phyloP scores from a whole-genome alignment of 106 monocot species.

The Dendrobium nobile region DNA sequence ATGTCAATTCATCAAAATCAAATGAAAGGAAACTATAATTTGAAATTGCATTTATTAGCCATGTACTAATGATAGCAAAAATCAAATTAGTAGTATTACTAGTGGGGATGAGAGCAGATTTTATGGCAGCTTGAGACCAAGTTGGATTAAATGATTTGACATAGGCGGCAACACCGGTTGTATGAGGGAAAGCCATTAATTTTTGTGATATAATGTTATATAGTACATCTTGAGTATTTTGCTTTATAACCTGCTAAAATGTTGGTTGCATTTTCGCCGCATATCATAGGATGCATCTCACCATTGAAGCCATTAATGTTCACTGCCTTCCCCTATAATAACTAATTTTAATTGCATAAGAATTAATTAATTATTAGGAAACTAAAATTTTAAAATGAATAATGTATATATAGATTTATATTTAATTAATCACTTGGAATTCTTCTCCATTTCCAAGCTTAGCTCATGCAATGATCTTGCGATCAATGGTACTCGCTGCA shows the following conservation, averaged over 20 bases:
- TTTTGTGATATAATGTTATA: slow-evolving; percentile 26
- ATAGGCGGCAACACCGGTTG: slow-evolving; percentile 20
- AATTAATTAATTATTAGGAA: too few species aligned
- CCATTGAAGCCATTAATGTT: slow-evolving; percentile 1
- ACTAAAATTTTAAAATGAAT: too few species aligned
- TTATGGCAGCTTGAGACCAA: slow-evolving; percentile 32
- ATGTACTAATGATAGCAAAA: too few species aligned
- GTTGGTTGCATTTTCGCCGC: slow-evolving; percentile 17
- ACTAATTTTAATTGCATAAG: too few species aligned
- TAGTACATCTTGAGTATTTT: not conserved
- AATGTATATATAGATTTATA: too few species aligned
- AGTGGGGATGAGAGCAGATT: slow-evolving; percentile 35
- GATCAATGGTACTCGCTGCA: slow-evolving; percentile 22
- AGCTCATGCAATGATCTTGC: not conserved
- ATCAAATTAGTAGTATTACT: slow-evolving; percentile 1
- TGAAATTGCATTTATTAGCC: too few species aligned
- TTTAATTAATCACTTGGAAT: not conserved
- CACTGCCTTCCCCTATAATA: slow-evolving; percentile 15
- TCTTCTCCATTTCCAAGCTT: not conserved
- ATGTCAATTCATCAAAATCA: too few species aligned
- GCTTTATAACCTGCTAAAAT: not conserved
- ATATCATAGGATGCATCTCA: slow-evolving; percentile 15
- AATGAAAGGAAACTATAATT: too few species aligned
- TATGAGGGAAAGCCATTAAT: slow-evolving; percentile 41
- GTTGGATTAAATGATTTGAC: slow-evolving; percentile 30